Conservation (phyloP, 2,329 filamentous ascomycete species). For the Talaromyces amestolkiae region DNA sequence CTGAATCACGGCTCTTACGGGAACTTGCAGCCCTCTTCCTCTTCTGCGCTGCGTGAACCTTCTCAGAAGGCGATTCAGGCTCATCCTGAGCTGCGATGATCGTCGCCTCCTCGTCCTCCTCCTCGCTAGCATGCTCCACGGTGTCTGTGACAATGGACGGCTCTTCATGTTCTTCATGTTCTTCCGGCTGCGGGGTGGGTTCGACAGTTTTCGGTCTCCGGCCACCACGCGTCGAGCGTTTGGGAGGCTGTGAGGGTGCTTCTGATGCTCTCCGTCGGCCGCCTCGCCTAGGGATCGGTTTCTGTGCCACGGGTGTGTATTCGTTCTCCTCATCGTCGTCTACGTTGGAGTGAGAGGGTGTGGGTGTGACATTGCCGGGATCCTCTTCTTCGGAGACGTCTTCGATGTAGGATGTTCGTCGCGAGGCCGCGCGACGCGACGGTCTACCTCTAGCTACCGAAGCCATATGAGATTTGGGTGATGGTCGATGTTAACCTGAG, state of each 20-base stretch:
- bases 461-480: slow-evolving; percentile 32
- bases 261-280: slow-evolving; percentile 55
- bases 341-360: slow-evolving; percentile 45
- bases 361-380: slow-evolving; percentile 48
- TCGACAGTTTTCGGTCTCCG: slow-evolving; percentile 9
- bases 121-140: slow-evolving; percentile 26
- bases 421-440: slow-evolving; percentile 59
- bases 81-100: slow-evolving; percentile 43
- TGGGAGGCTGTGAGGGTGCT: slow-evolving; percentile 42
- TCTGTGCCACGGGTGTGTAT: slow-evolving; percentile 70
- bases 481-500: slow-evolving; percentile 21
- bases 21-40: slow-evolving; percentile 58
- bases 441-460: slow-evolving; percentile 51
- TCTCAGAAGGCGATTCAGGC: slow-evolving; percentile 56
- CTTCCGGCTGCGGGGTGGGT: slow-evolving; percentile 10
- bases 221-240: slow-evolving; percentile 13
- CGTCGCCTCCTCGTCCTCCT: slow-evolving; percentile 26
- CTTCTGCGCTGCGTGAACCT: slow-evolving; percentile 59
- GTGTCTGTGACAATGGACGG: slow-evolving; percentile 56
- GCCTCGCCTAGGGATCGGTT: slow-evolving; percentile 56
- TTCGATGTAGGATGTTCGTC: slow-evolving; percentile 72
- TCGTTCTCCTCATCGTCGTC: slow-evolving; percentile 66
- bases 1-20: slow-evolving; percentile 44
- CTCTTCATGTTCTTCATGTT: slow-evolving; percentile 48
- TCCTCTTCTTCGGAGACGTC: slow-evolving; percentile 74